Percentiles rank a stretch among this genome's conserved stretches.
Evolutionary conservation across 1,284 basidiomycete genomes (phyloP).

Genomic region (Anthracocystis panici-leucophaei): DNA sequence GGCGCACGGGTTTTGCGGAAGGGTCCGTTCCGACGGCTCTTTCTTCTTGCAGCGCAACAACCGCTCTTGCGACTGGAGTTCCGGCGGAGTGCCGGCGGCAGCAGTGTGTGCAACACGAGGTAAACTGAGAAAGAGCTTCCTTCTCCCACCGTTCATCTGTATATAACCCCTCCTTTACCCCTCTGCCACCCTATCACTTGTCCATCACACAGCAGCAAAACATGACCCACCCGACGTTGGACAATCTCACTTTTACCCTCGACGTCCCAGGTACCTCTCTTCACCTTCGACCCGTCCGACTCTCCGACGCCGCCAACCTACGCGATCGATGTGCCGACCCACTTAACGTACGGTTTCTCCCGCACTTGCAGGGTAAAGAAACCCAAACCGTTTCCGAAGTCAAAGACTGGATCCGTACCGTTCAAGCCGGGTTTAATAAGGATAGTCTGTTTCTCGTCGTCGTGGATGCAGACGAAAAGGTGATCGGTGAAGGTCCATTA

Average conservation of each 20-base stretch:
- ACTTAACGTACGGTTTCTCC: constrained; percentile 26
- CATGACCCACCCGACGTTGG: constrained; percentile 35
- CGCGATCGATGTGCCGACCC: constrained; percentile 35
- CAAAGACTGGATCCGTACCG: constrained; percentile 24
- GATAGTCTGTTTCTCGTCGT: constrained; percentile 38
- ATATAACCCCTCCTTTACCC: neutral
- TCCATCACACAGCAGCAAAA: neutral
- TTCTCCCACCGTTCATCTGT: too few species aligned
- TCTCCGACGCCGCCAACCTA: constrained; percentile 33
- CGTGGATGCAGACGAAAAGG: constrained; percentile 8
- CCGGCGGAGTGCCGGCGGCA: neutral
- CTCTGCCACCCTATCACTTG: neutral
- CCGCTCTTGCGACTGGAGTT: neutral
- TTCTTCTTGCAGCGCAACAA: neutral
- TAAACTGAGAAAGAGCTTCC: too few species aligned
- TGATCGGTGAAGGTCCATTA: constrained; percentile 36
- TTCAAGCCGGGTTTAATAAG: constrained; percentile 34
- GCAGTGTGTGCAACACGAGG: too few species aligned
- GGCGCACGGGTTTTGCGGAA: neutral
- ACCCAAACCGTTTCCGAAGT: constrained; percentile 27
- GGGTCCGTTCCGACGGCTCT: constrained; percentile 1
- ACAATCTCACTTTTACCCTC: constrained; percentile 17
- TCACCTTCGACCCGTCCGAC: constrained; percentile 17
- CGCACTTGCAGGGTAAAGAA: constrained; percentile 36
- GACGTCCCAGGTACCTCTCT: neutral